phyloP scores from a whole-genome alignment of 1,139 yeast species.

The Suhomyces wounanorum region DNA sequence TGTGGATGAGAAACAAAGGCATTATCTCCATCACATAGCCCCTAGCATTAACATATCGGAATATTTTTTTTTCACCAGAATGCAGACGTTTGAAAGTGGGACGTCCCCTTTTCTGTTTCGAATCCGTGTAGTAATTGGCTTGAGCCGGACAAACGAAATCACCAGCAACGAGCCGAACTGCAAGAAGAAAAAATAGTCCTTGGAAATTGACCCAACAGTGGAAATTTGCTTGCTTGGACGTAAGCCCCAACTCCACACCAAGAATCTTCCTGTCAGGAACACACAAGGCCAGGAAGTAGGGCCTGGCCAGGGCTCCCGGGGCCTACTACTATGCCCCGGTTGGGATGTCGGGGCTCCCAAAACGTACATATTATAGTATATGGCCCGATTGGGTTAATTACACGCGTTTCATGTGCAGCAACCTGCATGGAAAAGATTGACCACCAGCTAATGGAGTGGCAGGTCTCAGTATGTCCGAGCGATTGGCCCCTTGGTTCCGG shows the following conservation, averaged over 20 bases:
- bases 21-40: background rate
- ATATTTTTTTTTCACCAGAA: background rate
- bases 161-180: background rate
- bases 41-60: background rate
- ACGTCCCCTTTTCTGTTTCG: background rate
- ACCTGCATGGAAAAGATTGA: background rate
- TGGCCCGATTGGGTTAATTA: conserved; percentile 5
- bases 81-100: background rate
- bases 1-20: background rate
- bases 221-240: background rate
- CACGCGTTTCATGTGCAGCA: conserved; percentile 6
- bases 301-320: background rate
- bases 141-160: background rate
- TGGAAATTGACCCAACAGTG: background rate
- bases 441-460: background rate
- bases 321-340: background rate
- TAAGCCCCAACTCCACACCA: background rate
- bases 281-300: background rate
- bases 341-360: background rate
- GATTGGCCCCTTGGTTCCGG: background rate
- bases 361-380: conserved; percentile 1
- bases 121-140: background rate
- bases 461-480: background rate
- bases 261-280: background rate
- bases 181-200: background rate